A percentile compares a stretch with the other conserved stretches of the same genome.
phyloP scores from a whole-genome alignment of 768 basidiomycete species.

The Tremella mesenterica region DNA sequence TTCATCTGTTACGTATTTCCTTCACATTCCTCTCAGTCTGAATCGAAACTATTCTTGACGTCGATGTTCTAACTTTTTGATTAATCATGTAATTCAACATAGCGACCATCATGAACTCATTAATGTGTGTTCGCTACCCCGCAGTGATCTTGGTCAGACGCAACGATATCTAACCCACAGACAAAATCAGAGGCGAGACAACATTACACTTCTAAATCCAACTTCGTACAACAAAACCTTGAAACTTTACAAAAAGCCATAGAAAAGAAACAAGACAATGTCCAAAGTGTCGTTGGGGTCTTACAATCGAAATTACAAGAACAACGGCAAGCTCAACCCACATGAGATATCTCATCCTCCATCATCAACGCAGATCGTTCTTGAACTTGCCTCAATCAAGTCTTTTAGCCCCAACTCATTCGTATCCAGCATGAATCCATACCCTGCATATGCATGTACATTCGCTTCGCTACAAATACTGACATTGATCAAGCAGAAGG shows the following conservation, averaged over 20 bases:
- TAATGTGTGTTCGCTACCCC: neutral
- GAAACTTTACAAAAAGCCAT: conserved; percentile 83
- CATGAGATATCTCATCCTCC: conserved; percentile 1
- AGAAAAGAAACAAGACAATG: conserved; percentile 80
- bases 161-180: conserved; percentile 47
- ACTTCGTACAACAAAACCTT: conserved; percentile 71
- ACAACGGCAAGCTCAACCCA: conserved; percentile 7
- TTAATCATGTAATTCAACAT: neutral
- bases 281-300: conserved; percentile 62
- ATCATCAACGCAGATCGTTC: neutral
- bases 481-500: no score
- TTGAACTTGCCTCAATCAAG: no score
- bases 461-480: no score
- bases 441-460: neutral
- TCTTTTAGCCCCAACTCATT: no score
- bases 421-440: no score
- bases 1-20: no score
- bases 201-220: conserved; percentile 72
- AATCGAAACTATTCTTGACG: no score
- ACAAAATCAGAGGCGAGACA: conserved; percentile 67
- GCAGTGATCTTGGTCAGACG: neutral
- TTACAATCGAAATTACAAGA: conserved; percentile 58
- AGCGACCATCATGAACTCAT: neutral
- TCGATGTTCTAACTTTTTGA: neutral
- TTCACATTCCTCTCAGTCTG: no score